phyloP scores from a whole-genome alignment of 2,329 filamentous ascomycete species.

The Fusarium humuli region DNA sequence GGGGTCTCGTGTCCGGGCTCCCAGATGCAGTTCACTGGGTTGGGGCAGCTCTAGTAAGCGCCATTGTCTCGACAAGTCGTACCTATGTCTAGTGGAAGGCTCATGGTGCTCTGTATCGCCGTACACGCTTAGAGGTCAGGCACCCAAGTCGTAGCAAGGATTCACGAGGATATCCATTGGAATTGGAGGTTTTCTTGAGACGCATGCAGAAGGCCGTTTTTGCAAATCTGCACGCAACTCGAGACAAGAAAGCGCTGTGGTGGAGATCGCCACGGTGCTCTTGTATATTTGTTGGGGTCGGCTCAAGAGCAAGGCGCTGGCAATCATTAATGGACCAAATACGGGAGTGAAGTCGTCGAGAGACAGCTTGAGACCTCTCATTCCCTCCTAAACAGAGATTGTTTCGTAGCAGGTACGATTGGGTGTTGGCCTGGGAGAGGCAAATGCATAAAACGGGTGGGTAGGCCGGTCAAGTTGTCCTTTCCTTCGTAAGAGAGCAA shows the following conservation, averaged over 20 bases:
- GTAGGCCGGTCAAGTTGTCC: not conserved
- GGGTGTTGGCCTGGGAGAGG: conserved; percentile 1
- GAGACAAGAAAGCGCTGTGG: conserved; percentile 12
- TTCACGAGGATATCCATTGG: conserved; percentile 4
- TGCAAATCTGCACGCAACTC: conserved; percentile 17
- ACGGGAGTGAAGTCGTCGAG: not conserved
- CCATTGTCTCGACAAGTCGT: conserved; percentile 25
- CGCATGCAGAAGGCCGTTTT: conserved; percentile 28
- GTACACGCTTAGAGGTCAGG: not conserved
- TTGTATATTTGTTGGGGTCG: conserved; percentile 12
- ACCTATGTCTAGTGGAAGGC: conserved; percentile 1
- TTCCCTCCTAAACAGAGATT: not conserved
- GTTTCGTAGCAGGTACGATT: conserved; percentile 1
- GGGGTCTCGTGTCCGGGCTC: conserved; percentile 6
- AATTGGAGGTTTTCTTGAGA: not conserved
- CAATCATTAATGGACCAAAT: not conserved
- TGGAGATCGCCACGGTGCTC: conserved; percentile 22
- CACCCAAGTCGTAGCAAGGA: conserved; percentile 5
- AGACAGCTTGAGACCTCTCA: conserved; percentile 1
- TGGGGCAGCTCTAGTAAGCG: conserved; percentile 23
- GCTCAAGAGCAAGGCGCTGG: not conserved
- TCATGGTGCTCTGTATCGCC: not conserved
- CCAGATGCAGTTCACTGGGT: conserved; percentile 11
- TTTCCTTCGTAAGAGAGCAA: not conserved
- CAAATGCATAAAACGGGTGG: not conserved